Evolutionary conservation across 805 yeast species (phyloP), one percentile per base, ranked within the genome.

Genomic region (Myxozyma kluyveri): DNA sequence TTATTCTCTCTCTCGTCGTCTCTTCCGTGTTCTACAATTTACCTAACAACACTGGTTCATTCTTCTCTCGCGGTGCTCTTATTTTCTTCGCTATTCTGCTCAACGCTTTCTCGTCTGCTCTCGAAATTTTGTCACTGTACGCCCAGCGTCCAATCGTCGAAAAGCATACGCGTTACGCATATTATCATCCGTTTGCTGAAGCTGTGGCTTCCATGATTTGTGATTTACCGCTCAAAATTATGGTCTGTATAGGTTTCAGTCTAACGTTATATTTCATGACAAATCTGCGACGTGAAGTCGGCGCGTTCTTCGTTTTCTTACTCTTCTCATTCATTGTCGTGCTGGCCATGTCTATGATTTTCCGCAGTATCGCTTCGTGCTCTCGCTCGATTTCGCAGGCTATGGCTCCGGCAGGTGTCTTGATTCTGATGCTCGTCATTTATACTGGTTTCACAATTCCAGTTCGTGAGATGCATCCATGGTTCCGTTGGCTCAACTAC

Each of bases 101-200:
- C 62, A 75, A 74, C 57, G 75, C 81, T 6, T 73, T 76, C 57
- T 60, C 75, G 12, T 73, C 78, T 21, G 63, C 75, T 38, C 63
- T 74, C 56, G 81, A 76, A 63, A 73, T 76, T 51, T 65, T 72
- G 46, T 54, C 71, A 10, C 63, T 74, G 29, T 77, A 67, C 57
- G 78, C 72, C 51, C 75, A 76, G 33, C 74, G 86, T 62, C 77
- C 82, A n/a, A 75, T 82, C 55, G 78, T 80, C 40, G 81, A 78
- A 60, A 86, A 86, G 63, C 95, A 86, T 65, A 81, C 82, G 62
- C 75, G 77, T 44, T 86, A 83, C 61, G 81, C 88, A 0, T 75
- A 86, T 52, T 87, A 84, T 65, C 81, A 82, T 52, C 89, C 90
- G 2, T 76, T 88, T 12, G 81, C 87, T 2, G 91, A 85, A 63